Conservation (phyloP, 2,329 filamentous ascomycete species). For the Byssothecium circinans region DNA sequence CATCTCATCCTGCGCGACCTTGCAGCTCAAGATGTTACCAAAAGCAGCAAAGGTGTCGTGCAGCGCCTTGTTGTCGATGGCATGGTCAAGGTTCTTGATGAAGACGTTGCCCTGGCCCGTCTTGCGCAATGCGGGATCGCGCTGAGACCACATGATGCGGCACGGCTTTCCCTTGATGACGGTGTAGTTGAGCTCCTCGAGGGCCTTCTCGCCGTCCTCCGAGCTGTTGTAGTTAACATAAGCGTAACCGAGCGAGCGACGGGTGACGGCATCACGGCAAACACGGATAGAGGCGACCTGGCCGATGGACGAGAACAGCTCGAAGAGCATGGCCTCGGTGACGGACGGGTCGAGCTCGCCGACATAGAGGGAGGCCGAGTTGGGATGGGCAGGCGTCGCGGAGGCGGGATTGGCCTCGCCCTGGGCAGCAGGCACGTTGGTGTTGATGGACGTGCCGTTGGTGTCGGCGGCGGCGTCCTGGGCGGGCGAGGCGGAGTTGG, state of each 20-base stretch:
- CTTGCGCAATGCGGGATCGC: conserved; percentile 97
- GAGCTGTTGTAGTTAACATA: conserved; percentile 99
- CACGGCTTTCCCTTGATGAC: conserved; percentile 98
- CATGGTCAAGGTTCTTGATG: conserved; percentile 99
- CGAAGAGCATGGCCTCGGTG: conserved; percentile 99
- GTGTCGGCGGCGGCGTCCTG: conserved; percentile 75
- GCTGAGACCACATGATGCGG: conserved; percentile 99
- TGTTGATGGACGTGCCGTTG: conserved; percentile 67
- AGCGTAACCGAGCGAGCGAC: conserved; percentile 96
- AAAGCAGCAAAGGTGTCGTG: conserved; percentile 98
- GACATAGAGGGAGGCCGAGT: conserved; percentile 97
- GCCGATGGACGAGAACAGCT: conserved; percentile 99
- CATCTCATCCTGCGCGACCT: conserved; percentile 96
- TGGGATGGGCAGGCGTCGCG: conserved; percentile 75
- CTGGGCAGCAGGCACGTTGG: conserved; percentile 66
- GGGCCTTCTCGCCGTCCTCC: conserved; percentile 91
- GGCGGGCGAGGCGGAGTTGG: conserved; percentile 55
- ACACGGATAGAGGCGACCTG: conserved; percentile 99
- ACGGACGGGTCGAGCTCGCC: conserved; percentile 97
- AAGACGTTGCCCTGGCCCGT: conserved; percentile 99
- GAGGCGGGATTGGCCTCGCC: conserved; percentile 72
- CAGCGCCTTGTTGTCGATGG: conserved; percentile 99
- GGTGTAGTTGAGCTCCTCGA: conserved; percentile 99
- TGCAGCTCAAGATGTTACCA: conserved; percentile 99
- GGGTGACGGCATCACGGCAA: conserved; percentile 97